Conservation (phyloP, 345 rosid species). For the Citrus trifoliata region DNA sequence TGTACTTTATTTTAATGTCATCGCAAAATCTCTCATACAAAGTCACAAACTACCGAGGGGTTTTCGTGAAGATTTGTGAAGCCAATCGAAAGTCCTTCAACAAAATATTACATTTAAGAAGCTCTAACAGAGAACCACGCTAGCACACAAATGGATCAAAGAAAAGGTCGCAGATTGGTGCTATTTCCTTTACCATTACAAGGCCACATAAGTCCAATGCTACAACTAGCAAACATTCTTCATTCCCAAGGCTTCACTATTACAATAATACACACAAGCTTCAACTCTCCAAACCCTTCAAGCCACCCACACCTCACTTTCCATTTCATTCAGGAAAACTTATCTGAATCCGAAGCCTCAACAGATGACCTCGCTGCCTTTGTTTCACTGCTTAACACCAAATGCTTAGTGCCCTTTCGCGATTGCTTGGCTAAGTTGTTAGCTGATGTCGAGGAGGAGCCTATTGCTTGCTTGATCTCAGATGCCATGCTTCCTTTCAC, state of each 20-base stretch:
- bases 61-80: neutral
- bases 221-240: conserved; percentile 32
- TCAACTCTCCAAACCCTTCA: conserved; percentile 34
- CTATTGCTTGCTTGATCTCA: conserved; percentile 21
- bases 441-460: conserved; percentile 10
- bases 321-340: conserved; percentile 19
- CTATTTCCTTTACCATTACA: conserved; percentile 29
- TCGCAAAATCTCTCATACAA: neutral
- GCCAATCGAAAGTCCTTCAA: neutral
- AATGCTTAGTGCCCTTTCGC: conserved; percentile 16
- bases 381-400: conserved; percentile 10
- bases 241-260: conserved; percentile 31
- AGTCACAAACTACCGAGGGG: neutral
- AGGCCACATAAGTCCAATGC: conserved; percentile 41
- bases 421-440: conserved; percentile 24
- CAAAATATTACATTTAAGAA: neutral
- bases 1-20: neutral
- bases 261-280: conserved; percentile 26
- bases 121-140: neutral
- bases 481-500: conserved; percentile 29
- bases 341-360: conserved; percentile 13
- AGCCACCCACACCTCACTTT: conserved; percentile 30
- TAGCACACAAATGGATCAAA: neutral
- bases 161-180: conserved; percentile 20
- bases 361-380: neutral